Evolutionary conservation across 495 filamentous ascomycete species (phyloP), one percentile per base, ranked within the genome.

Genomic region (Pseudomonodictys pantanalensis): DNA sequence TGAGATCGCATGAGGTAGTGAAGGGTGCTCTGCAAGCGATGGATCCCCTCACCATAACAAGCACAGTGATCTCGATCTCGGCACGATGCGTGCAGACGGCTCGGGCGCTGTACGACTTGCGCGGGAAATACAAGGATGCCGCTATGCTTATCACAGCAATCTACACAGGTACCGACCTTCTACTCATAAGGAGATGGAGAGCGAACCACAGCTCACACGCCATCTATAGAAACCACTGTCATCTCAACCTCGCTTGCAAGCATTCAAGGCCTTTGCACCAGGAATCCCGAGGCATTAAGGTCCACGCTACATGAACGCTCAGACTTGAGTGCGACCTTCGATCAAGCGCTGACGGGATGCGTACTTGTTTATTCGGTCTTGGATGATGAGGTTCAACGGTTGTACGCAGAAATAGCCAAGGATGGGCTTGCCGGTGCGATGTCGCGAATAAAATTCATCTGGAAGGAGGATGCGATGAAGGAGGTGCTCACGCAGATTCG

Each of bases 41-140:
- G 48, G 48, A 52, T 20, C 48, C 48, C 3, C 48, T 52, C 22
- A 23, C 48, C 5, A 39, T 39, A 5, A 39, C 48, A 12, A 35
- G 10, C 10, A 39, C 48, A 5, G 48, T 52, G 6, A 52, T 52
- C 15, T 10, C 26, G 11, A 38, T 52, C 5, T 52, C 48, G 5
- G 48, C 9, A 20, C 48, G 48, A 17, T 52, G 48, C 48, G 26
- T 52, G 7, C 48, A 20, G 10, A 22, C 48, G n/a, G 48, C 48
- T 5, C 25, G 48, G 20, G 48, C 48, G 6, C 29, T 52, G 22
- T 38, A 52, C 29, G 48, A 52, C 26, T 20, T 52, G 5, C 23
- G 48, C 15, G 30, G 28, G 15, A 52, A 52, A 29, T 52, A 52
- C 48, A 52, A 52, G 48, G 48, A 52, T 52, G 48, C 48, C 4